These are phyloP conservation scores for Xylaria intraflava DNA, from an alignment of 495 filamentous ascomycete species.

Conservation along the genomic window DNA sequence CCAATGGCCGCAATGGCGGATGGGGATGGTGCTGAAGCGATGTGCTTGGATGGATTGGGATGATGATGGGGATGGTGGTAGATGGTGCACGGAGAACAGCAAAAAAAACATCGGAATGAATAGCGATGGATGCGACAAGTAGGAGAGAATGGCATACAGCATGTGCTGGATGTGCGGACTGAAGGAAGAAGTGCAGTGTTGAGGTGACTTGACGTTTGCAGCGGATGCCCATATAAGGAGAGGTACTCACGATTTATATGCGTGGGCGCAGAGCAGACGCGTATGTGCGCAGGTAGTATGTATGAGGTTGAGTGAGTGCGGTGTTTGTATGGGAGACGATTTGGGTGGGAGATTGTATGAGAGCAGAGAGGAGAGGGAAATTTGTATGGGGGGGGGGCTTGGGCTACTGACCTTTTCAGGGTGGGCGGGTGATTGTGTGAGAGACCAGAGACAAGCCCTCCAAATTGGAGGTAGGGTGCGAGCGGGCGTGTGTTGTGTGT, in stretches of 20 bases:
- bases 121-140: neutral
- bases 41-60: neutral
- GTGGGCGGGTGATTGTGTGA: conserved; percentile 51
- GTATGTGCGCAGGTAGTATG: conserved; percentile 18
- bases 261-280: conserved; percentile 7
- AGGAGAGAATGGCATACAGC: neutral
- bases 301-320: conserved; percentile 40
- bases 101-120: neutral
- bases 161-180: neutral
- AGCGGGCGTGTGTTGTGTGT: conserved; percentile 3
- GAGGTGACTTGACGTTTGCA: conserved; percentile 33
- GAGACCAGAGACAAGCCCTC: conserved; percentile 28
- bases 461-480: conserved; percentile 33
- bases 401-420: conserved; percentile 52
- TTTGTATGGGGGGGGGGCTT: conserved; percentile 49
- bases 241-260: conserved; percentile 36
- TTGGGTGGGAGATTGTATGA: conserved; percentile 53
- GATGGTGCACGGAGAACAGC: neutral
- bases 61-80: neutral
- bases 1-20: conserved; percentile 12
- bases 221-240: conserved; percentile 24
- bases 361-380: conserved; percentile 46
- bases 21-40: conserved; percentile 1
- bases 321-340: conserved; percentile 48
- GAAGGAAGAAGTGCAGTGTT: conserved; percentile 4